These are phyloP conservation scores for Chytriomyces sp. DNA, from an alignment of 192 early-diverging fungal genomes.

Conservation along the genomic window DNA sequence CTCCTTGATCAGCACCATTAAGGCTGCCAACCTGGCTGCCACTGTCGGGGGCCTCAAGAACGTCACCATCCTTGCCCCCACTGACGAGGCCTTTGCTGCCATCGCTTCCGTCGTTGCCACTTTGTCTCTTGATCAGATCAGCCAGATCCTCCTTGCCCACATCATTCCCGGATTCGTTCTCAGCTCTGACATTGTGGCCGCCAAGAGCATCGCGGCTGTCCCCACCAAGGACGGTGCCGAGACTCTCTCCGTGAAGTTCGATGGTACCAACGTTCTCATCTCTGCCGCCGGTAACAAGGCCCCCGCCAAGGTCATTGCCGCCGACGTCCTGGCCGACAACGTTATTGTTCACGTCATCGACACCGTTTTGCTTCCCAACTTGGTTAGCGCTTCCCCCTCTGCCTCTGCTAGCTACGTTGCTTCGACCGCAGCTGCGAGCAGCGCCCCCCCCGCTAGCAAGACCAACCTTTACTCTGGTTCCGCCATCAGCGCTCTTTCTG, in stretches of 20 bases:
- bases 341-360: no score
- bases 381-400: constrained; percentile 5
- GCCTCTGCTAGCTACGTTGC: no score
- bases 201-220: background rate
- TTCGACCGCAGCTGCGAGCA: no score
- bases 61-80: constrained; percentile 52
- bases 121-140: constrained; percentile 30
- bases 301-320: constrained; percentile 40
- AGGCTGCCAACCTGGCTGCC: constrained; percentile 23
- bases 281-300: constrained; percentile 38
- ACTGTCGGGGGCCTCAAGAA: constrained; percentile 33
- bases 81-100: constrained; percentile 45
- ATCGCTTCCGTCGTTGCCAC: constrained; percentile 31
- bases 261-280: constrained; percentile 31
- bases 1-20: constrained; percentile 27
- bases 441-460: no score
- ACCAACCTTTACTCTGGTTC: no score
- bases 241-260: constrained; percentile 19
- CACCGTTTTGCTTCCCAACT: constrained; percentile 43
- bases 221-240: background rate
- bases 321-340: constrained; percentile 40
- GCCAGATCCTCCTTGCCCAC: constrained; percentile 40
- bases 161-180: constrained; percentile 36
- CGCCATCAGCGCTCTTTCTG: no score
- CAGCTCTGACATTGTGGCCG: constrained; percentile 39